A percentile compares a stretch with the other conserved stretches of the same genome.
Evolutionary conservation across 1,284 basidiomycete species (phyloP).

Genomic region (Boletus semigastroideus): DNA sequence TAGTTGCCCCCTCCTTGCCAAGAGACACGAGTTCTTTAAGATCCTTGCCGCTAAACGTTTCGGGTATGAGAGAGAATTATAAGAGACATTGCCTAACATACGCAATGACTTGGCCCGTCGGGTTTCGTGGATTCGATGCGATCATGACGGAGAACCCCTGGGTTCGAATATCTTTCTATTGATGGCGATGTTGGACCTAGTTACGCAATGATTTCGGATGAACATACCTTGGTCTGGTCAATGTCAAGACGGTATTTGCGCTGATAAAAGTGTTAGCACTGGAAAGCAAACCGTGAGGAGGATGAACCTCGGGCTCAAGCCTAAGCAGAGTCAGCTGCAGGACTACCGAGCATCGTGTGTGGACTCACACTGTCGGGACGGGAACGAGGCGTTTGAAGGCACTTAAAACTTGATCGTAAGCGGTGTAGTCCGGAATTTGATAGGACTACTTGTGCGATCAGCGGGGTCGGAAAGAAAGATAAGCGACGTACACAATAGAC

Average conservation of each 20-base stretch:
- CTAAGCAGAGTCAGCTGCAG: conserved; percentile 35
- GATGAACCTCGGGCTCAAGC: conserved; percentile 54
- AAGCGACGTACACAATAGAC: conserved; percentile 63
- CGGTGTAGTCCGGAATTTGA: conserved; percentile 88
- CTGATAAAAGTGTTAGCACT: conserved; percentile 30
- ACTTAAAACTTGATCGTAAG: conserved; percentile 81
- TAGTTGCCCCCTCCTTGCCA: conserved; percentile 70
- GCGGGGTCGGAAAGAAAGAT: background rate
- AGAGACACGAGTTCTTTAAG: conserved; percentile 78
- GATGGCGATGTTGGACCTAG: conserved; percentile 5
- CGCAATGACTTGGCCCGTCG: conserved; percentile 79
- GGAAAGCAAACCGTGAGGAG: background rate
- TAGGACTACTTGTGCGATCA: conserved; percentile 53
- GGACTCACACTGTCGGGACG: conserved; percentile 78
- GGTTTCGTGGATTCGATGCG: conserved; percentile 89
- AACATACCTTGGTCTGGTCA: conserved; percentile 60
- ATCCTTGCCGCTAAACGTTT: conserved; percentile 62
- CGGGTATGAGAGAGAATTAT: conserved; percentile 1
- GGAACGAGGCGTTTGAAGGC: conserved; percentile 89
- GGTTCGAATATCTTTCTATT: conserved; percentile 69
- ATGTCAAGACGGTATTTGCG: conserved; percentile 73
- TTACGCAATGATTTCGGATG: background rate
- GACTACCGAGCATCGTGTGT: background rate
- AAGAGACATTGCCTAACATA: conserved; percentile 27
- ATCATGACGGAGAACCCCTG: conserved; percentile 87